These are phyloP conservation scores for Didymella pinodella DNA, from an alignment of 2,329 filamentous ascomycete species.

Conservation along the genomic window DNA sequence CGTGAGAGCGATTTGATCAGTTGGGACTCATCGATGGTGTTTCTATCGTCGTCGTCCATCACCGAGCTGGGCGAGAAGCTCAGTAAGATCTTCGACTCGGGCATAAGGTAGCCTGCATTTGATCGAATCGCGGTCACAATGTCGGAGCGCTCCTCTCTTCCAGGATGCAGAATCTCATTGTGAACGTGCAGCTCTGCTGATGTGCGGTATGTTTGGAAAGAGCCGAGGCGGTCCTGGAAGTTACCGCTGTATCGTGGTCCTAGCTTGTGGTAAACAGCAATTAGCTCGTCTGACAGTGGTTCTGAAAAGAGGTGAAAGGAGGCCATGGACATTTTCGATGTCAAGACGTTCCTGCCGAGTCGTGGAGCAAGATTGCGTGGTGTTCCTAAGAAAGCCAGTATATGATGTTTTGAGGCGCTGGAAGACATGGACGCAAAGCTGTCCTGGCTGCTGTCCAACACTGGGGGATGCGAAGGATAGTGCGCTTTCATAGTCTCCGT, in stretches of 20 bases:
- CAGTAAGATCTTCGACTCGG: slow-evolving; percentile 81
- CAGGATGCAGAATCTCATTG: slow-evolving; percentile 88
- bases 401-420: slow-evolving; percentile 66
- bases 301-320: slow-evolving; percentile 90
- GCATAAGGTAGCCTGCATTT: slow-evolving; percentile 81
- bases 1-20: slow-evolving; percentile 79
- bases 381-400: slow-evolving; percentile 93
- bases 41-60: slow-evolving; percentile 80
- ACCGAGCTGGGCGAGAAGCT: slow-evolving; percentile 83
- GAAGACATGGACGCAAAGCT: slow-evolving; percentile 75
- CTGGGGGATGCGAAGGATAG: slow-evolving; percentile 80
- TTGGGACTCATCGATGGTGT: slow-evolving; percentile 73
- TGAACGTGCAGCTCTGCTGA: slow-evolving; percentile 89
- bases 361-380: slow-evolving; percentile 84
- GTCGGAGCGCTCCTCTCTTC: slow-evolving; percentile 89
- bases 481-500: slow-evolving; percentile 89
- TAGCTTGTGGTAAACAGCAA: slow-evolving; percentile 89
- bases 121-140: slow-evolving; percentile 87
- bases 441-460: slow-evolving; percentile 68
- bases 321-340: slow-evolving; percentile 86
- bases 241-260: slow-evolving; percentile 93
- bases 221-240: slow-evolving; percentile 94
- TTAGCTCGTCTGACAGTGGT: slow-evolving; percentile 84
- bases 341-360: slow-evolving; percentile 74
- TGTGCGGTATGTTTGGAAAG: slow-evolving; percentile 94